Conservation (phyloP, 2,329 filamentous ascomycete species). For the Hypoxylon sp. region DNA sequence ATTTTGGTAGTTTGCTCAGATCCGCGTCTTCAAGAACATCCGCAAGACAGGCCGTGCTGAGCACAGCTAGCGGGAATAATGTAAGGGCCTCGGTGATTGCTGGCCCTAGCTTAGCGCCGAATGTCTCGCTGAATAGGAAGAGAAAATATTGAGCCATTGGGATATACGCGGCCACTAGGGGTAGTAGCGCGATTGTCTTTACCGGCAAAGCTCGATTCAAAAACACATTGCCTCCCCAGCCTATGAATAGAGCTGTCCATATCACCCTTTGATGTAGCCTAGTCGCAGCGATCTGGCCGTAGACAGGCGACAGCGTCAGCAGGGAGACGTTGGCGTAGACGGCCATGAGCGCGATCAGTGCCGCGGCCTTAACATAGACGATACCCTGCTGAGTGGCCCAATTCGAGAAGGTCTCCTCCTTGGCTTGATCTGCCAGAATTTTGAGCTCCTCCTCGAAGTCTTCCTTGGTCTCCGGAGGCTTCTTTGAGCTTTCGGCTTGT, state of each 20-base stretch:
- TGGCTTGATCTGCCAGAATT: constrained; percentile 58
- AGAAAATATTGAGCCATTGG: constrained; percentile 80
- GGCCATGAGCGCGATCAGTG: constrained; percentile 70
- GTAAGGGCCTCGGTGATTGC: constrained; percentile 80
- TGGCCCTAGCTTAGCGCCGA: constrained; percentile 81
- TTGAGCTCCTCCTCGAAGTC: constrained; percentile 68
- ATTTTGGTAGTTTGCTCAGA: constrained; percentile 66
- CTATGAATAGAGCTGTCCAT: constrained; percentile 75
- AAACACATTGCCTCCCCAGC: constrained; percentile 76
- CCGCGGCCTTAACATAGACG: constrained; percentile 58
- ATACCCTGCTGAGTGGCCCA: constrained; percentile 55
- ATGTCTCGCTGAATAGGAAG: constrained; percentile 72
- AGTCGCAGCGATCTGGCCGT: constrained; percentile 83
- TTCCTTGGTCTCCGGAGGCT: constrained; percentile 61
- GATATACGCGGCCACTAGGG: constrained; percentile 80
- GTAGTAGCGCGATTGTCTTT: constrained; percentile 68
- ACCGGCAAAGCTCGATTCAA: constrained; percentile 64
- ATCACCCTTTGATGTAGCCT: constrained; percentile 78
- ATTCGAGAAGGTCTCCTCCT: constrained; percentile 52
- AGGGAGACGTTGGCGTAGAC: constrained; percentile 78
- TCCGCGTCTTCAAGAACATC: constrained; percentile 74
- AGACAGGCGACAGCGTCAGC: constrained; percentile 85
- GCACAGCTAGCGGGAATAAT: constrained; percentile 75
- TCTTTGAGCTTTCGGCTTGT: constrained; percentile 47
- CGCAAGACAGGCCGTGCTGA: constrained; percentile 74